Base-by-base conservation (phyloP, 2,329 filamentous ascomycete species). In the Fusarium marasasianum region DNA sequence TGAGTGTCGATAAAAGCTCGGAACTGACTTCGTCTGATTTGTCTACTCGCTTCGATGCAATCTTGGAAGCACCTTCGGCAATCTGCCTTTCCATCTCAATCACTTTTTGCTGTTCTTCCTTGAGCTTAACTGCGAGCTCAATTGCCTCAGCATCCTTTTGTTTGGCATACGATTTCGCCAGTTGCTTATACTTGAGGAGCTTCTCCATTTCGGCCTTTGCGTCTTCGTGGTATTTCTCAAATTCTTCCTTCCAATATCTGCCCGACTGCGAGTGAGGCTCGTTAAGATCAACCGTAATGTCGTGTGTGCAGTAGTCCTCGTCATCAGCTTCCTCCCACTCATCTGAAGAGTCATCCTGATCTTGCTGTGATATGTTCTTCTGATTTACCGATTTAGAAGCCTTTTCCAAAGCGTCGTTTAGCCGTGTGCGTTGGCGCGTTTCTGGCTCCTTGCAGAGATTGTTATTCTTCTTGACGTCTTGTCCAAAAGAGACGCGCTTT, bases 191-290 rank as follows among this genome's bases (percentile, higher is more conserved):
- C 79, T 90, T 90, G 79, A 95, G 88, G 78, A 96, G 86, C 83
- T 92, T 94, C 83, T 91, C 91, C 86, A 95, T 91, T 81, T 95
- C 92, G 48, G 86, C 87, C 80, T 90, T 90, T 72, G 93, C 93
- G 71, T 93, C 92, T 50, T 90, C 86, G 55, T 93, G 91, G 78
- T 95, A 96, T 62, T 87, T 88, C 74, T 94, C 88, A 77, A 93
- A 95, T 78, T 94, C 90, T 31, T 89, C 87, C 82, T 95, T 95
- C 93, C 93, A 96, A 82, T 93, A 95, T 76, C 89, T 91, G 12
- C 93, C 93, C 8, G 93, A 94, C 67, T 92, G 89, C 5, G 93
- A 94, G 72, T 91, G 89, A 12, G 93, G 93, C 77, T 94, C 91
- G 71, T 92, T 92, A 55, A 94, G 83, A 77, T 95, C 93, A 54